Base-by-base conservation (phyloP, 768 basidiomycete species). In the Tylopilus vinaceipallidus region DNA sequence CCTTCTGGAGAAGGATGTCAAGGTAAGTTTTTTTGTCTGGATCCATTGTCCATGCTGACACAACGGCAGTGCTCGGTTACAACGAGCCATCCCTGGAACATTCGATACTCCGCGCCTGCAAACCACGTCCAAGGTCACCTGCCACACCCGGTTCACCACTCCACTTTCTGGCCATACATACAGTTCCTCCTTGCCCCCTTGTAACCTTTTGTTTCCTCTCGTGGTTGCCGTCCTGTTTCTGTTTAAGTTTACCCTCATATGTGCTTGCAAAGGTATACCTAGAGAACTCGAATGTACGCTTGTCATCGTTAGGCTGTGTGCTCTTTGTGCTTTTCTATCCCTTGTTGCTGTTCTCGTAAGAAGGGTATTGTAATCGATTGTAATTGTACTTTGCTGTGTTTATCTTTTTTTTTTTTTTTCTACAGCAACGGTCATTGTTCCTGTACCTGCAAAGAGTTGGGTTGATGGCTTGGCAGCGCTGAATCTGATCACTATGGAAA, bases 211-310 rank as follows among this genome's bases (percentile, higher is more conserved):
- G 3, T 42, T 24, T 32, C 27, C 50, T 19, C 34, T 23, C 27
- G 12, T 29, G 19, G 14, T 29, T 20, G n/a, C 40, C 10, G 3
- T 13, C 27, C 1, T 34, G 9, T 39, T 19, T 14, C 43, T 19
- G 23, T 35, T 39, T 48, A 7, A 35, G 49, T 56, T 45, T 47
- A 49, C 24, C 30, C 45, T 24, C 33, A 11, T 47, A 42, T 51
- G 27, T 46, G 45, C 20, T 29, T 29, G 11, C 49, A 47, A n/a
- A 54, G 50, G 55, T 52, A 54, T 61, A 47, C 8, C 37, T 34
- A 38, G 29, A 42, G 22, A 45, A 42, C 11, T 16, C 20, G 26
- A 63, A 42, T 64, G 58, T 63, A 61, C 29, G 44, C 39, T 55
- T 49, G 52, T 63, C 34, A 32, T 50, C 20, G 29, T 41, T 49